Conservation (phyloP, 2,329 filamentous ascomycete genomes). For the Pestalotiopsis sp. region DNA sequence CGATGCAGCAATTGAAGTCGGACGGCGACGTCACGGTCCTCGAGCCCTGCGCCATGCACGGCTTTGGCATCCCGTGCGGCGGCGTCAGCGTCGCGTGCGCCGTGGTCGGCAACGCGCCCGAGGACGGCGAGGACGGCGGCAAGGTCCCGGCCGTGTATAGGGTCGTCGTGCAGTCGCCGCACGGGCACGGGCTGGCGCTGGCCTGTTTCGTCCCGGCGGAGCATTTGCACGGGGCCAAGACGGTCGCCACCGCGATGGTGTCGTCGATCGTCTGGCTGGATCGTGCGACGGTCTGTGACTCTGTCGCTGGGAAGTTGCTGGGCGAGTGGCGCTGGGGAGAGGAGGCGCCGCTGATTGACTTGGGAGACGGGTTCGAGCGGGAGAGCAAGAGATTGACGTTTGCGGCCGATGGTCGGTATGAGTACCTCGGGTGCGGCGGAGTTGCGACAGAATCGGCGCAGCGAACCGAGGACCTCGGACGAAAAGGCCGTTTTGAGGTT, state of each 20-base stretch:
- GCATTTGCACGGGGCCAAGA: neutral
- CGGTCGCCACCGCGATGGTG: neutral
- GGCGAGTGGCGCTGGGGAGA: slow-evolving; percentile 4
- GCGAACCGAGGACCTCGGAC: neutral
- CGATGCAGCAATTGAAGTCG: neutral
- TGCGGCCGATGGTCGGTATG: neutral
- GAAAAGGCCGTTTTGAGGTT: neutral
- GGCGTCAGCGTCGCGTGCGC: slow-evolving; percentile 3
- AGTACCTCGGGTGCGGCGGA: neutral
- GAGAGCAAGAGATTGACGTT: slow-evolving; percentile 3
- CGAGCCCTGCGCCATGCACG: neutral
- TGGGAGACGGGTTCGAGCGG: neutral
- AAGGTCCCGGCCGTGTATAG: neutral
- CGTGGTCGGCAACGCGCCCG: neutral
- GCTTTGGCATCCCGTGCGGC: slow-evolving; percentile 3
- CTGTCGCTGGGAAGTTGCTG: neutral
- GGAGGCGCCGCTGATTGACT: neutral
- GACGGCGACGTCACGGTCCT: neutral
- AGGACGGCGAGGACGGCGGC: neutral
- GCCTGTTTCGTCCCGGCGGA: neutral
- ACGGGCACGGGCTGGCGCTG: neutral
- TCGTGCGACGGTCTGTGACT: neutral
- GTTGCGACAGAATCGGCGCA: neutral
- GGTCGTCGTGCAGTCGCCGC: neutral
- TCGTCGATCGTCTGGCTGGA: slow-evolving; percentile 3